Percentiles rank a stretch among this genome's conserved stretches.
phyloP scores from a whole-genome alignment of 169 alveolate species.

The Perkinsus olseni region DNA sequence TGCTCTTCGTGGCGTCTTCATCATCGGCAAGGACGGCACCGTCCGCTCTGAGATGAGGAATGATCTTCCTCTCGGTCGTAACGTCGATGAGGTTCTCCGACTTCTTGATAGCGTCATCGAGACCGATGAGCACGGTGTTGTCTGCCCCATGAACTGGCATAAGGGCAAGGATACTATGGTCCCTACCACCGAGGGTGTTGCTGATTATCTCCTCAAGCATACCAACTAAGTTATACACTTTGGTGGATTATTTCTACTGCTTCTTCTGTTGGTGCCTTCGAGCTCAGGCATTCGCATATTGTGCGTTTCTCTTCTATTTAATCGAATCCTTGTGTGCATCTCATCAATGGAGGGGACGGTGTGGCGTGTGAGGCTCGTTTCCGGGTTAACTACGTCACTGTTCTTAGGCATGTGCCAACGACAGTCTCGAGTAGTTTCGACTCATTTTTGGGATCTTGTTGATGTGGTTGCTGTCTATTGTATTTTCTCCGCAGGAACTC shows the following conservation, averaged over 20 bases:
- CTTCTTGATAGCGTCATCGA: slow-evolving; percentile 90
- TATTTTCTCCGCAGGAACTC: no score
- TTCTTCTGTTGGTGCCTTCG: background rate
- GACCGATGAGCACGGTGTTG: slow-evolving; percentile 94
- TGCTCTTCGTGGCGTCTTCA: slow-evolving; percentile 93
- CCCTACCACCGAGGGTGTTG: slow-evolving; percentile 84
- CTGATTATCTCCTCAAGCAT: slow-evolving; percentile 40
- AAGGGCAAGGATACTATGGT: slow-evolving; percentile 92
- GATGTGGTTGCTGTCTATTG: no score
- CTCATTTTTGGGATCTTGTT: no score
- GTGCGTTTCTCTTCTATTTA: background rate
- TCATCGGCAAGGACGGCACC: slow-evolving; percentile 91
- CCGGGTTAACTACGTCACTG: no score
- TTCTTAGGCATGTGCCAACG: no score
- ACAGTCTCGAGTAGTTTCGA: no score
- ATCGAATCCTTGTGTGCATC: no score
- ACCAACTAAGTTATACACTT: background rate
- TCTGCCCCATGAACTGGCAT: slow-evolving; percentile 97
- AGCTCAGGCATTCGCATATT: background rate
- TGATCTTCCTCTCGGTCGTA: slow-evolving; percentile 98
- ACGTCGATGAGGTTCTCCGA: slow-evolving; percentile 89
- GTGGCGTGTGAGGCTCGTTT: no score
- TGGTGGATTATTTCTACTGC: background rate
- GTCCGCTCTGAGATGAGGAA: slow-evolving; percentile 87
- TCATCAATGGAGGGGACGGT: no score